These are phyloP conservation scores for Ophiostoma piceae DNA, from an alignment of 2,329 filamentous ascomycete species.

Conservation along the genomic window DNA sequence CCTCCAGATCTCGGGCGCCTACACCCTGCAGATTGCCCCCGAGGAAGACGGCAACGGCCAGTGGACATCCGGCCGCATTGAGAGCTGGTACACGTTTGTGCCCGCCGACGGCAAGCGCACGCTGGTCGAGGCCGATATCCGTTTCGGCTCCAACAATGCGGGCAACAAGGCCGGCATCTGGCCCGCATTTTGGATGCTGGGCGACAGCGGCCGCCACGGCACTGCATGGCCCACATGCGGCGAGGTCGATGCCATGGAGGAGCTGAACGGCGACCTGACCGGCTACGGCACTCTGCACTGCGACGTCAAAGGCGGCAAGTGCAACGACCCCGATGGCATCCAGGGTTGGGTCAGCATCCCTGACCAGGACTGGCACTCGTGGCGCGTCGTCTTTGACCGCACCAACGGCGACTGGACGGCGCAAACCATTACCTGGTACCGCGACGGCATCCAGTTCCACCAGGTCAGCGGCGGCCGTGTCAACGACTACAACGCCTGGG, in stretches of 20 bases:
- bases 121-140: constrained; percentile 41
- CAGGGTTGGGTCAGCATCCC: constrained; percentile 37
- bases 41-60: constrained; percentile 30
- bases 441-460: constrained; percentile 43
- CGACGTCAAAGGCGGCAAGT: constrained; percentile 42
- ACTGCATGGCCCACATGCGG: constrained; percentile 45
- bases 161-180: constrained; percentile 47
- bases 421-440: constrained; percentile 47
- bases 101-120: constrained; percentile 41
- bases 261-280: constrained; percentile 42
- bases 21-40: constrained; percentile 49
- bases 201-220: constrained; percentile 42
- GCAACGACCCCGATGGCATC: constrained; percentile 45
- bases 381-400: constrained; percentile 46
- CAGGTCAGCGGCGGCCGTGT: constrained; percentile 41
- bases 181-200: constrained; percentile 53
- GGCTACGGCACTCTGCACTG: constrained; percentile 48
- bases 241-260: constrained; percentile 52
- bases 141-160: constrained; percentile 39
- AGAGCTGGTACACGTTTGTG: constrained; percentile 43
- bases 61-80: constrained; percentile 51
- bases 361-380: constrained; percentile 46
- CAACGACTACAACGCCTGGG: constrained; percentile 42
- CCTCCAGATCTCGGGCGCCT: constrained; percentile 47
- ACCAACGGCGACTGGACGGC: constrained; percentile 40